A percentile compares a stretch with the other conserved stretches of the same genome.
Evolutionary conservation across 179 eudicot species (phyloP).

Genomic region (Monotropa hypopitys): DNA sequence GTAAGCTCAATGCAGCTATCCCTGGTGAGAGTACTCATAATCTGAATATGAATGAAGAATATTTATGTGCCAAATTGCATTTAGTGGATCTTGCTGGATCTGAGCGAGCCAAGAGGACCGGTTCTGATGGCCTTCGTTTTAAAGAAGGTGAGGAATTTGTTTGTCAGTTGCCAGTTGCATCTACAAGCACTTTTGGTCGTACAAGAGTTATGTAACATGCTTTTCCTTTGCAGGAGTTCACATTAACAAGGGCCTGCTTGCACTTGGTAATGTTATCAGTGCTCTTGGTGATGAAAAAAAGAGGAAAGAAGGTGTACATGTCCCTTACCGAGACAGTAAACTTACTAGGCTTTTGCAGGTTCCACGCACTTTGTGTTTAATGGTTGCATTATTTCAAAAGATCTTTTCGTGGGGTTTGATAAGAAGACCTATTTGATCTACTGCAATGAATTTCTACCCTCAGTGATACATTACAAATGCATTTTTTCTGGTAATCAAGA

Average conservation of each 20-base stretch:
- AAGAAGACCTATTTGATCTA: neutral
- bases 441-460: neutral
- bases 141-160: constrained; percentile 58
- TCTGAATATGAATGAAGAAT: constrained; percentile 72
- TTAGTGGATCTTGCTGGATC: constrained; percentile 99
- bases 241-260: constrained; percentile 96
- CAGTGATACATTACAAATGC: no score
- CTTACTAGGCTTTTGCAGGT: constrained; percentile 97
- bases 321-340: constrained; percentile 98
- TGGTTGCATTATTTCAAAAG: neutral
- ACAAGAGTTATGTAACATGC: neutral
- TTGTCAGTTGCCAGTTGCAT: constrained; percentile 2
- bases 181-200: constrained; percentile 6
- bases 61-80: constrained; percentile 95
- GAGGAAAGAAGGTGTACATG: constrained; percentile 89
- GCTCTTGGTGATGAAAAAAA: constrained; percentile 99
- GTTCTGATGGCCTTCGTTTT: constrained; percentile 99
- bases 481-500: neutral
- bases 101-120: constrained; percentile 96
- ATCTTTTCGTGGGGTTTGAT: neutral
- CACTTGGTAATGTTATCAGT: constrained; percentile 97
- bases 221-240: constrained; percentile 61
- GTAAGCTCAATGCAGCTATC: constrained; percentile 34
- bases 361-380: constrained; percentile 7
- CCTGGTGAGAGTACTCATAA: constrained; percentile 37